Base-by-base conservation (phyloP, 2,329 filamentous ascomycete species). In the Diplodia seriata region DNA sequence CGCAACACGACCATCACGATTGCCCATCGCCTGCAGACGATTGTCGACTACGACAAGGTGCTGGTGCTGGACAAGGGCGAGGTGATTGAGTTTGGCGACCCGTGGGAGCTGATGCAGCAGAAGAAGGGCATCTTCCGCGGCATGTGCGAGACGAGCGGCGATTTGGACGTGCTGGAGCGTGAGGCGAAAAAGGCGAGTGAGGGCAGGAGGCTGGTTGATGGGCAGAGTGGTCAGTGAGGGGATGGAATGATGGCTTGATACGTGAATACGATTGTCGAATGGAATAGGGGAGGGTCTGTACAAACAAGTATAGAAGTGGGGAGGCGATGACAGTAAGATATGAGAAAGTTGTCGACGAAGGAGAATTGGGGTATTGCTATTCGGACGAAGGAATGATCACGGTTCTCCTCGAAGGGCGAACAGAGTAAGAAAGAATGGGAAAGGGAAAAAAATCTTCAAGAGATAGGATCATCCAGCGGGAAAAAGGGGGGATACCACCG, bases 21-120 rank as follows among this genome's bases (percentile, higher is more conserved):
- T 75, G 95, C 95, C 0, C 95, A 99, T 80, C 89, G 95, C 20
- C 84, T 99, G 71, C 93, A 97, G 77, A 99, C 95, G 0, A 98
- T 99, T 78, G 94, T 95, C 33, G 95, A 99, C 77, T 99, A 98
- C 76, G 95, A 99, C 81, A 97, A 97, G 83, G 94, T 99, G 15
- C 83, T 99, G 18, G 94, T 99, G 14, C 84, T 99, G 4, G 95
- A 99, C 75, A 92, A 94, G 77, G 95, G 95, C 11, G 81, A 87
- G 69, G 90, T 98, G 23, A 86, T 95, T 5, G 94, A 99, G 80
- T 99, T 88, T 76, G 95, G 89, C n/a, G 91, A 97, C 75, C 95
- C 95, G 0, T 93, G 90, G 82, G 89, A 92, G 72, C 82, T 99
- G 63, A 68, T 80, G 2, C 70, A 69, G 2, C 90, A 89, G 73